Evolutionary conservation across 1,139 yeast species (phyloP).

Genomic region (Wickerhamiella pararugosa): DNA sequence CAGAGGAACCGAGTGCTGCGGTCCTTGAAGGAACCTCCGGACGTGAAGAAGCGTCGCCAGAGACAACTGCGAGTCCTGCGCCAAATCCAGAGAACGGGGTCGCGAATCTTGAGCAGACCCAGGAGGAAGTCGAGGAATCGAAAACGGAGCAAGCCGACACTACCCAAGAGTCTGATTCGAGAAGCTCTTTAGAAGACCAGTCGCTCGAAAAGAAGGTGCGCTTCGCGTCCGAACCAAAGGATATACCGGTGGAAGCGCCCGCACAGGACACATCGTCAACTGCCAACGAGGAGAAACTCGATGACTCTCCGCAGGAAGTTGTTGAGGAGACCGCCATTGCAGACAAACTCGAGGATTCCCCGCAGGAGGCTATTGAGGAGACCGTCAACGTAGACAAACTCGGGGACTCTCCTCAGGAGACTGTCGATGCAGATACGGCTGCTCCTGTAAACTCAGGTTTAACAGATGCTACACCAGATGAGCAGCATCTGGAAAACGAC

Average conservation of each 20-base stretch:
- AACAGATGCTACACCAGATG: too few species aligned
- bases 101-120: constrained; percentile 5
- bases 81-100: not conserved
- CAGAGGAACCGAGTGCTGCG: constrained; percentile 5
- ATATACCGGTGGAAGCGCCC: constrained; percentile 2
- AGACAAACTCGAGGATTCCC: not conserved
- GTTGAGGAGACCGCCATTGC: constrained; percentile 5
- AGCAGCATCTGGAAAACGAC: not conserved
- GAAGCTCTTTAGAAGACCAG: constrained; percentile 3
- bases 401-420: constrained; percentile 1
- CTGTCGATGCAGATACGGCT: not conserved
- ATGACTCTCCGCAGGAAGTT: not conserved
- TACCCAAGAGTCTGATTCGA: not conserved
- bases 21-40: not conserved
- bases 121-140: constrained; percentile 3
- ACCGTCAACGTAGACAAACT: not conserved
- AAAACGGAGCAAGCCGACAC: not conserved
- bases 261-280: constrained; percentile 1
- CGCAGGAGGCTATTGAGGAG: constrained; percentile 8
- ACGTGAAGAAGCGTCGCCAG: not conserved
- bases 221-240: not conserved
- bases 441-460: not conserved
- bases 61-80: constrained; percentile 1
- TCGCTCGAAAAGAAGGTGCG: not conserved
- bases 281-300: not conserved